Evolutionary conservation across 768 basidiomycete genomes (phyloP), one percentile per base, ranked within the genome.

Genomic region (Amanita molliuscula): DNA sequence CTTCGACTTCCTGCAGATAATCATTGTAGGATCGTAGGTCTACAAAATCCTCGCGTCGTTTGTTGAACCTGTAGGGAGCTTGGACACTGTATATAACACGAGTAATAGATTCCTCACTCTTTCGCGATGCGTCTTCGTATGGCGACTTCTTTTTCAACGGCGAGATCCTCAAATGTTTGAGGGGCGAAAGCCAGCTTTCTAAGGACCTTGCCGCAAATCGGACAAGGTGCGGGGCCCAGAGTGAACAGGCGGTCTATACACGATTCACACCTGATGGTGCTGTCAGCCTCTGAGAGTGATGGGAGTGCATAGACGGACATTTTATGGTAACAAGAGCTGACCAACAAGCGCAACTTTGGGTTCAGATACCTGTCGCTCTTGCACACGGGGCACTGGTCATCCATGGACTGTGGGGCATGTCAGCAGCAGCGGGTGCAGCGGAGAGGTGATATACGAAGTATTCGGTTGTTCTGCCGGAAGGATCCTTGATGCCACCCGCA

Each of bases 301-400:
- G 13, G 25, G 18, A 33, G 11, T 13, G 33, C 10, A 2, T 37
- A 41, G 29, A 65, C 72, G 54, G 56, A 93, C 96, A 98, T 95
- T 76, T 96, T 96, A 68, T 99, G 96, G 66, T 96, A 99, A 64
- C 96, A 99, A 13, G 90, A 84, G 65, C 89, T 92, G 58, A 99
- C 93, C 44, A 98, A 77, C 34, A 99, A 74, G 37, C 95, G 81
- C 29, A 99, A 72, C 61, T 94, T 95, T 18, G 93, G 91, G 59
- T 98, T 96, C 52, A 96, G 73, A 62, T 96, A 97, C 48, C 95
- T 73, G 64, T 99, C 96, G 35, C 90, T 93, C 65, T 92, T 92
- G 74, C 96, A 98, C 2, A 98, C 87, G 0, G 95, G 95, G 69
- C 96, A 99, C 62, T 88, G 83, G 64, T 99, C 96, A 54, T 90